Base-by-base conservation (phyloP, 345 rosid genomes). In the Microcos paniculata region DNA sequence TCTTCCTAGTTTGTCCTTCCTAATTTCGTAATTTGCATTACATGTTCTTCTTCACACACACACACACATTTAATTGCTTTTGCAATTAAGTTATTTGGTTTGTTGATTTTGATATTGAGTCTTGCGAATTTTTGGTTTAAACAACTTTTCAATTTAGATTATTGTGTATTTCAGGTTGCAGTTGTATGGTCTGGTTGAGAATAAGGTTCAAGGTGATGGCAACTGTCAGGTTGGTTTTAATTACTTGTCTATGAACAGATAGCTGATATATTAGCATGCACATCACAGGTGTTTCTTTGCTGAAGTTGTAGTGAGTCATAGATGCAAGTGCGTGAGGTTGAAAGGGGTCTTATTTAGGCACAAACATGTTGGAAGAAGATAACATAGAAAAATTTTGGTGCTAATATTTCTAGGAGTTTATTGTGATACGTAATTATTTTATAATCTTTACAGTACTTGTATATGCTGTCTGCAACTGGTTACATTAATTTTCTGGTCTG, bases 171-270 rank as follows among this genome's bases (percentile, higher is more conserved):
- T 55, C 80, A 91, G 92, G 79, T 69, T 91, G 79, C 81, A 80
- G 81, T 66, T 87, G 51, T 90, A 91, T 73, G 82, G 81, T 76
- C 82, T 91, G 62, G 82, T 88, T 66, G 92, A 91, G 83, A 86
- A 83, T 79, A 90, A 73, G 70, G 80, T 91, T 74, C 85, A 87
- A 84, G 94, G 92, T 80, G 90, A 91, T 78, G 94, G 97, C 55
- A 91, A 91, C 76, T 91, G 92, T 75, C 96, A 91, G 96, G 93
- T 91, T 81, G 77, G 85, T 62, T 59, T 73, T 61, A 28, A 19
- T 28, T 35, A 21, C 19, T 55, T 53, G 12, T 11, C 43, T 19
- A 19, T 59, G 30, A 69, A n/a, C 49, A 48, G 30, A 13, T 30
- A 30, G 11, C 5, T 9, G n/a, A 19, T 49, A 45, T 67, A 26